Evolutionary conservation across 352 stramenopile species (phyloP), one percentile per base, ranked within the genome.

Genomic region (Phytophthora uliginosa): DNA sequence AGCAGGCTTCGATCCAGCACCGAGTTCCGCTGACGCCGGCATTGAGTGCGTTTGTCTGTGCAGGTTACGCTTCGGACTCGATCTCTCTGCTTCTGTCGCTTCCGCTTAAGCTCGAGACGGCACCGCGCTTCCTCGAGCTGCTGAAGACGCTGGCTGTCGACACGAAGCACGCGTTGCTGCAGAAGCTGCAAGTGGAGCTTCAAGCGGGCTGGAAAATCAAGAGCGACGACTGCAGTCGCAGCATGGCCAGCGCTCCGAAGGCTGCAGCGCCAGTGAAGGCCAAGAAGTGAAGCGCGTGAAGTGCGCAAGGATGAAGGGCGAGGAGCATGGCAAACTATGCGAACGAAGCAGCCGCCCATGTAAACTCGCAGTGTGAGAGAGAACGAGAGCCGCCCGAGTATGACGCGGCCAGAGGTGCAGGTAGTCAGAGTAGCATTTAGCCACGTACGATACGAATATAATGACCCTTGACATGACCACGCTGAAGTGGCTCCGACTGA

Each of bases 371-470:
- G 53, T 73, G 73, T 70, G 64, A 77, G 55, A 64, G 64, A 77
- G 55, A 64, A 59, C 47, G 48, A 66, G 36, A 68, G 40, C 55
- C 53, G 59, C 48, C 34, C 3, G 54, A 60, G 36, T 42, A 13
- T 17, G 47, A 45, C 48, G 48, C 61, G 40, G 50, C 31, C 54
- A 28, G 61, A 69, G 50, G 45, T 45, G 47, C 59, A 73, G 61
- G 56, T 63, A 74, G 64, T 71, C 64, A 71, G 68, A 69, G 22
- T 66, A 69, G 51, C 62, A 63, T 40, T 59, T 24, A 54, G 63
- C 57, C 54, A 66, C 70, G 70, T 77, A 77, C 63, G 36, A 54
- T 66, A 66, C 56, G 63, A 61, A 71, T 74, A 61, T 73, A 69
- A 61, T 66, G 69, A 73, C 48, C 59, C 63, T 67, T 66, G 34